Percentiles rank a stretch among this genome's conserved stretches.
Evolutionary conservation across 352 stramenopile genomes (phyloP).

Genomic region (Globisporangium apiculatum): DNA sequence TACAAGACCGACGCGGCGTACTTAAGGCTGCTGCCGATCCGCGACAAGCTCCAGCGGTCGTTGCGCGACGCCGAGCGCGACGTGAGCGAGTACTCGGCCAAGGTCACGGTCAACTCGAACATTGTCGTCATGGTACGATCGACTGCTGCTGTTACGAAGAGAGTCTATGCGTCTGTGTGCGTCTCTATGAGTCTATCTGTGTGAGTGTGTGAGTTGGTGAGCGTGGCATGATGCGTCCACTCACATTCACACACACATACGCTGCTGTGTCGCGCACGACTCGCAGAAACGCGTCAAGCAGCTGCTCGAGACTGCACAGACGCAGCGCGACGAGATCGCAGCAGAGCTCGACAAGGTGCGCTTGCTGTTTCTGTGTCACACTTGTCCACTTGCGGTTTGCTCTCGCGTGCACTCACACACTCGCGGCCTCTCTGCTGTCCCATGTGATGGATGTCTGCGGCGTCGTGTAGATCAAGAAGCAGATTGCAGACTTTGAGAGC

Average conservation of each 20-base stretch:
- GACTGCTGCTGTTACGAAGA: too few species aligned
- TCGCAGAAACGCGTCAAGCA: constrained; percentile 75
- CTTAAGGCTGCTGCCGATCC: constrained; percentile 48
- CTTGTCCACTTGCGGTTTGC: neutral
- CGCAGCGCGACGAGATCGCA: constrained; percentile 27
- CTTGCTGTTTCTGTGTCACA: neutral
- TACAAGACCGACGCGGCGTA: constrained; percentile 66
- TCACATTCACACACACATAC: constrained; percentile 4
- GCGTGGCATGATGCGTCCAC: too few species aligned
- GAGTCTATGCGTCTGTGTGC: neutral
- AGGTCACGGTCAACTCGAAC: constrained; percentile 71
- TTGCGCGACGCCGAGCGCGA: constrained; percentile 61
- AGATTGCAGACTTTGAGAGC: constrained; percentile 38
- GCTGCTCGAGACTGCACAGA: constrained; percentile 63
- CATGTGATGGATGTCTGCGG: neutral
- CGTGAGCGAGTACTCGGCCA: constrained; percentile 50
- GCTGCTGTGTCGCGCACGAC: neutral
- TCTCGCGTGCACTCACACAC: neutral
- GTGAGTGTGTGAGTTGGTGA: too few species aligned
- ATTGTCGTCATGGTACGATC: constrained; percentile 70
- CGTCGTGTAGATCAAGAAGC: constrained; percentile 24
- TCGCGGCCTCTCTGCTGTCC: too few species aligned
- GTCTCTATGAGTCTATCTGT: neutral
- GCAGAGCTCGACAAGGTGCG: constrained; percentile 33
- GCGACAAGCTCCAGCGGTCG: constrained; percentile 61